A percentile compares a stretch with the other conserved stretches of the same genome.
Conservation (phyloP, 1,284 basidiomycete genomes). For the Takashimella tepidaria region DNA sequence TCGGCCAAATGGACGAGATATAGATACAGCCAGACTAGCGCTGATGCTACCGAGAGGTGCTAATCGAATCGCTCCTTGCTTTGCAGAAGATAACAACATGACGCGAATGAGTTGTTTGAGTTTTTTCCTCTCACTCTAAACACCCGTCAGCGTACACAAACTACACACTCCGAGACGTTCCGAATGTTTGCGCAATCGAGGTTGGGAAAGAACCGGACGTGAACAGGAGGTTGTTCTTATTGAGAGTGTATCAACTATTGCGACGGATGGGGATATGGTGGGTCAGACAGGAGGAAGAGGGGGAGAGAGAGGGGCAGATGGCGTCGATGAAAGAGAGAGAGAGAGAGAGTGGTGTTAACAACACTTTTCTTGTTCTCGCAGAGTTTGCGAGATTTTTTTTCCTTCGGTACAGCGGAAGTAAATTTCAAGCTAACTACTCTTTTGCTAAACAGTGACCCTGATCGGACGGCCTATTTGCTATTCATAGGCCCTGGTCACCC, state of each 20-base stretch:
- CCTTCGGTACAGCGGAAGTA: no score
- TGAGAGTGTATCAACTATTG: background rate
- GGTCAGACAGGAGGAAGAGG: background rate
- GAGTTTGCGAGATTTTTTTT: no score
- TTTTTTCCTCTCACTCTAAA: background rate
- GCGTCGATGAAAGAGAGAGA: no score
- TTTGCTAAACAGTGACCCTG: no score
- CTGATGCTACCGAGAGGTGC: background rate
- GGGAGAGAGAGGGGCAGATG: background rate
- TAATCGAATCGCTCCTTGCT: conserved; percentile 14
- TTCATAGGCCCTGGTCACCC: no score
- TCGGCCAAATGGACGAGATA: no score
- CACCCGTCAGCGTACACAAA: background rate
- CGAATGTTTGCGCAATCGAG: background rate
- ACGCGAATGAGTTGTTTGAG: background rate
- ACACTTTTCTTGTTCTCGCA: no score
- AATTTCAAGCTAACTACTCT: no score
- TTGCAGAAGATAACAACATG: conserved; percentile 24
- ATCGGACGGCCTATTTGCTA: no score
- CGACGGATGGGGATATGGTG: background rate
- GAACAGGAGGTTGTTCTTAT: background rate
- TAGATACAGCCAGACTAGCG: background rate
- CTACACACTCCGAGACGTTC: background rate
- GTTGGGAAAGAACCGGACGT: no score
- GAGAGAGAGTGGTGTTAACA: no score